Base-by-base conservation (phyloP, 139 green algal species). In the Picochlorum sp. region DNA sequence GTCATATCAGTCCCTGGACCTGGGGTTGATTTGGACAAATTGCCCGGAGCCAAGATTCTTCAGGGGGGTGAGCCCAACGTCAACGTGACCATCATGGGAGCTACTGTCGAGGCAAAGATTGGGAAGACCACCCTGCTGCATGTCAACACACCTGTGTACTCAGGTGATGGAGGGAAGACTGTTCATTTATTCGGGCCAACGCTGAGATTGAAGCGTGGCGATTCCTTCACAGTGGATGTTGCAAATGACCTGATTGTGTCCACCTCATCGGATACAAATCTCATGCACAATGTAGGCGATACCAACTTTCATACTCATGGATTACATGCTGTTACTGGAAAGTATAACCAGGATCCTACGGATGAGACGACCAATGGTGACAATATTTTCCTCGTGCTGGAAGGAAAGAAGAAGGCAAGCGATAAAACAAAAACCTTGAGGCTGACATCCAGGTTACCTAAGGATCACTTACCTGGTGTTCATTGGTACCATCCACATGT, bases 401-500 rank as follows among this genome's bases (percentile, higher is more conserved):
- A 30, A 0, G 21, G 21, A 32, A 34, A 34, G 51, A 34, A 59
- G 0, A 32, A 30, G 23, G 51, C 18, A 20, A 26, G 18, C 6
- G 47, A 54, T 13, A 54, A 54, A 13, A 13, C 47, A 20, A 54
- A 54, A 20, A 9, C n/a, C 6, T 54, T 59, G 21, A 59, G 26
- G 13, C 15, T 59, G 51, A 41, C 21, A 30, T 34, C 20, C 13
- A 18, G 7, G 15, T 34, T 59, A 34, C 21, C 20, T 15, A 8
- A 30, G 23, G 51, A 59, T n/a, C 51, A 59, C 23, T 34, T 59
- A 8, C 51, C 51, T 7, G 51, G 51, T 16, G 13, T 59, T 59
- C 51, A 59, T 59, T 59, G 51, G 51, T 59, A 59, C 20, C 51
- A 59, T 59, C 51, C 51, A n/a, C 51, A 59, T 59, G 26, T 18